phyloP scores from a whole-genome alignment of 768 basidiomycete species.

The Lactarius tabidus region DNA sequence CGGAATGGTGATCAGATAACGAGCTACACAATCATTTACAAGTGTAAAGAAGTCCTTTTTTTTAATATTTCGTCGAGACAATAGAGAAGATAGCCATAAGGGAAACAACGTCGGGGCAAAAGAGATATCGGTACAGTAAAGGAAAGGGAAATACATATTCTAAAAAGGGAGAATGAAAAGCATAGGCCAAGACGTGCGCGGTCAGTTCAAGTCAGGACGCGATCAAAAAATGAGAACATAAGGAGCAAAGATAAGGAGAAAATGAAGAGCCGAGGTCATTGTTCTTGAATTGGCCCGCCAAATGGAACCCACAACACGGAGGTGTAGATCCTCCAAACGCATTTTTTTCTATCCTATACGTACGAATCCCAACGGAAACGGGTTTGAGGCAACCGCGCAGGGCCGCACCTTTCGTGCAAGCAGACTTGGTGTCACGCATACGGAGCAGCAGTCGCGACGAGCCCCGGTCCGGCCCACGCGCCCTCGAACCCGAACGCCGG shows the following conservation, averaged over 20 bases:
- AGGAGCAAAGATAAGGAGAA: neutral
- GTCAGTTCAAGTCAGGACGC: neutral
- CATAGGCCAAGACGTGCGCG: neutral
- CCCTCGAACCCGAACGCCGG: conserved; percentile 14
- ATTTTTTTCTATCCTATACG: neutral
- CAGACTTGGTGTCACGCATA: conserved; percentile 11
- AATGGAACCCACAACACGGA: neutral
- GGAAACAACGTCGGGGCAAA: neutral
- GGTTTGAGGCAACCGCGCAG: neutral
- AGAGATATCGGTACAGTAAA: neutral
- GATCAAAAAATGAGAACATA: neutral
- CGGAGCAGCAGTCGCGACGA: conserved; percentile 3
- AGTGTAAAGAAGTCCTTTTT: neutral
- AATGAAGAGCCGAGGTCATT: neutral
- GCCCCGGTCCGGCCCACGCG: conserved; percentile 12
- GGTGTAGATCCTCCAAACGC: neutral
- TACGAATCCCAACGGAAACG: neutral
- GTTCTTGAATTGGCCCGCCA: neutral
- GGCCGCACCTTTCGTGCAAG: neutral
- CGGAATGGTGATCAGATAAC: neutral
- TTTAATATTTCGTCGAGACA: neutral
- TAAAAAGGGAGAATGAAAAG: neutral
- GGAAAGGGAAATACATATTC: neutral
- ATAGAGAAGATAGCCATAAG: neutral
- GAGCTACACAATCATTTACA: neutral